Conservation (phyloP, 176 grass and related monocot species). For the Juncus effusus region DNA sequence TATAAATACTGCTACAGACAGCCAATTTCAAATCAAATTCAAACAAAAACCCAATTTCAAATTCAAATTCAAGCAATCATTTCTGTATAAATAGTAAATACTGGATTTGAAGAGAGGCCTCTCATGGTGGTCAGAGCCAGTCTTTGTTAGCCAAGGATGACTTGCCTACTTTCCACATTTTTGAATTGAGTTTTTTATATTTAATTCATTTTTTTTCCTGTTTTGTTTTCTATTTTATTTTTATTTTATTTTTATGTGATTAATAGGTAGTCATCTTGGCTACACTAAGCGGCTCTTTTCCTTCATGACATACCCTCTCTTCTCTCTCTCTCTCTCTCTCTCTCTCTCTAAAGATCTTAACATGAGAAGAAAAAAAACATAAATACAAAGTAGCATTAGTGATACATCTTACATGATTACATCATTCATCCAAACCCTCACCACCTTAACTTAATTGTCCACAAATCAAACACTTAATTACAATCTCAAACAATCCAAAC, state of each 20-base stretch:
- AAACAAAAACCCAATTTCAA: background rate
- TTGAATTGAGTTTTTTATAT: background rate
- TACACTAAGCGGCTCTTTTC: conserved; percentile 28
- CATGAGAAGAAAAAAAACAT: too few species aligned
- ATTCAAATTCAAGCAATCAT: background rate
- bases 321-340: too few species aligned
- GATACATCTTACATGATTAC: too few species aligned
- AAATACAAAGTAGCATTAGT: too few species aligned
- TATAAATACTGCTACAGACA: conserved; percentile 23
- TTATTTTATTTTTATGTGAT: background rate
- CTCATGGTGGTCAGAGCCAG: conserved; percentile 19
- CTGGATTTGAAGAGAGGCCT: conserved; percentile 22
- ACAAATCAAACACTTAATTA: background rate
- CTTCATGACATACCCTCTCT: conserved; percentile 27
- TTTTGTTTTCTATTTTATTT: background rate
- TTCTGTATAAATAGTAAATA: background rate
- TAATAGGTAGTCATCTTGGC: conserved; percentile 36
- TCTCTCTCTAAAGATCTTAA: too few species aligned
- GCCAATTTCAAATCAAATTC: conserved; percentile 3
- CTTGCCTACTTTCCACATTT: conserved; percentile 27
- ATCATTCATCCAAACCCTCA: too few species aligned
- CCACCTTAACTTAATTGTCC: too few species aligned
- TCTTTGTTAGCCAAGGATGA: conserved; percentile 37
- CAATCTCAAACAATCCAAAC: conserved; percentile 4
- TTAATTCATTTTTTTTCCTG: too few species aligned